Evolutionary conservation across 805 yeast species (phyloP), one percentile per base, ranked within the genome.

Genomic region (Saccharomycopsis sp.): DNA sequence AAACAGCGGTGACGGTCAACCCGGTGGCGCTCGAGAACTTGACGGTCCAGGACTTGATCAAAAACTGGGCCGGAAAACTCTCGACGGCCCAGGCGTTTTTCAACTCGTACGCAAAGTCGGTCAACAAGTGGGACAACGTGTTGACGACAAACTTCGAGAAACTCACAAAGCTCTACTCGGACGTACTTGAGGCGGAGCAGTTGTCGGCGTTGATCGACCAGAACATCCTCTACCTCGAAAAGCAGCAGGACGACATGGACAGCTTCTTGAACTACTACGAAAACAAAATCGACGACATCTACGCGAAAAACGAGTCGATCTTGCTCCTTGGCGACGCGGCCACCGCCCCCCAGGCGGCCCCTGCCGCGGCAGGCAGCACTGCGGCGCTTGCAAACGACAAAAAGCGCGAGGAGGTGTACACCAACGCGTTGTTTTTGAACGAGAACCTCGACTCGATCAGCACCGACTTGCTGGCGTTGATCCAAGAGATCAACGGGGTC

Each of bases 181-280:
- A 89, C 62, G 85, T 94, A 2, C 70, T 85, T 44, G 82, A 83
- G 55, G 96, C 97, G 3, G 97, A 91, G 66, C 88, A 86, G 63
- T 82, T 88, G 54, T 97, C 92, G 68, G 76, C 78, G 50, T 87
- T 86, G 64, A 85, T 94, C 52, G 98, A 94, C 64, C 97, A 91
- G 70, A 86, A 91, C 46, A 75, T 94, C 57, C 75, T 84, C 47
- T 92, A 91, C 67, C 87, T 94, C 54, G 94, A 87, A 66, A 85
- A 86, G 64, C 98, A 94, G 69, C 99, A 94, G 68, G 89, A 88
- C 59, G 98, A 92, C 66, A 75, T 94, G 53, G 99, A 92, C 60
- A 76, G 80, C 15, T 79, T 92, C 65, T 78, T 94, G 62, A 87
- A 87, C 63, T 85, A 85, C 61, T 91, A 91, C 67, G 98, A 94